A percentile compares a stretch with the other conserved stretches of the same genome.
Evolutionary conservation across 768 basidiomycete genomes (phyloP).

Genomic region (Lentinula edodes): DNA sequence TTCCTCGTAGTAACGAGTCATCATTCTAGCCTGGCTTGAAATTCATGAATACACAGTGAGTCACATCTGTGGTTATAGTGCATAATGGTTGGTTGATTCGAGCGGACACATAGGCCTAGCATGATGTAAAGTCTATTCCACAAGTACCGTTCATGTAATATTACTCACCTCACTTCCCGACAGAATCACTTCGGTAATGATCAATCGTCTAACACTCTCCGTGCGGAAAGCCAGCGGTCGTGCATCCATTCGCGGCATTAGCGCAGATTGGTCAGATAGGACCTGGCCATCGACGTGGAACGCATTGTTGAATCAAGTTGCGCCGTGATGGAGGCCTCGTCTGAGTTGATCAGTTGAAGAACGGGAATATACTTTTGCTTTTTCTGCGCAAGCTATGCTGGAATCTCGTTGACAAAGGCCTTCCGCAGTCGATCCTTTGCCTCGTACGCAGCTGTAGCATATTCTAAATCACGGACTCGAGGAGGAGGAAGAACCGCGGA

Average conservation of each 20-base stretch:
- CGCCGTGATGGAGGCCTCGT: not conserved
- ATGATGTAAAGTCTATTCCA: constrained; percentile 10
- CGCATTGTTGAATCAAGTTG: not conserved
- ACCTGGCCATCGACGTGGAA: not conserved
- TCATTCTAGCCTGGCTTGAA: constrained; percentile 18
- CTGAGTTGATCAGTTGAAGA: too few relatives aligned
- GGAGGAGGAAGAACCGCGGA: too few relatives aligned
- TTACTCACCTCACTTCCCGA: not conserved
- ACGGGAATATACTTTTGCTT: too few relatives aligned
- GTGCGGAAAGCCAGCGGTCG: constrained; percentile 10
- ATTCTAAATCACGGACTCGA: too few relatives aligned
- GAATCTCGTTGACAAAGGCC: too few relatives aligned
- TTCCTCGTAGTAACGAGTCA: not conserved
- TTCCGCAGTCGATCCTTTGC: too few relatives aligned
- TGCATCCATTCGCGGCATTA: not conserved
- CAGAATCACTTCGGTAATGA: constrained; percentile 24
- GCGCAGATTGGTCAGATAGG: not conserved
- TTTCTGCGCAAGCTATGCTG: too few relatives aligned
- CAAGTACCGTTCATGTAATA: not conserved
- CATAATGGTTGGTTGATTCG: too few relatives aligned
- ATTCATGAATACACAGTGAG: constrained; percentile 23
- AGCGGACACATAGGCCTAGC: constrained; percentile 15
- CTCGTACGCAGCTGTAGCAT: too few relatives aligned
- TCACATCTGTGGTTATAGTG: not conserved
- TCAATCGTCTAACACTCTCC: constrained; percentile 22